Conservation (phyloP, 139 green algal species). For the Eudorina sp. region DNA sequence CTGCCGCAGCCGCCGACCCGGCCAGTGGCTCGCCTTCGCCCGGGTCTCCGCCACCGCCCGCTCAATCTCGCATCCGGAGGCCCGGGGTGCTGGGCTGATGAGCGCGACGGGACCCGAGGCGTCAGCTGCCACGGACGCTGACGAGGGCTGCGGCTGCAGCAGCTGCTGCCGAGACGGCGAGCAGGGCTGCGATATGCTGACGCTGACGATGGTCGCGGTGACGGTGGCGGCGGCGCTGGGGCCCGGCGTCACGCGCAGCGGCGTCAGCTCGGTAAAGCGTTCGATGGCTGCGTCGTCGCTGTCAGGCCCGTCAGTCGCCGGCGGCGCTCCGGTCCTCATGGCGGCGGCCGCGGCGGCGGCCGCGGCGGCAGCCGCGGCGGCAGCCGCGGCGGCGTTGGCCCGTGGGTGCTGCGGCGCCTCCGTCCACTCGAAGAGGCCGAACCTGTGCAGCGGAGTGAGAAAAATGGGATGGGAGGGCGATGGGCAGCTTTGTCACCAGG, state of each 20-base stretch:
- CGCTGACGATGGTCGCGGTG: constrained; percentile 36
- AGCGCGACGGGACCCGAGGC: background rate
- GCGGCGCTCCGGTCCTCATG: background rate
- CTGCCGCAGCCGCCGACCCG: constrained; percentile 25
- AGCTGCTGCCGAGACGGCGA: background rate
- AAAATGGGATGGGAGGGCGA: too few relatives aligned
- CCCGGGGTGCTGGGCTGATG: background rate
- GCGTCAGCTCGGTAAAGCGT: background rate
- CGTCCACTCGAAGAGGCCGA: constrained; percentile 59
- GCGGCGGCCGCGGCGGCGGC: background rate
- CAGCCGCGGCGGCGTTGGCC: background rate
- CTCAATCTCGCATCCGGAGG: background rate
- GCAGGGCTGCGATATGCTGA: background rate
- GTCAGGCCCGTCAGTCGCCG: background rate
- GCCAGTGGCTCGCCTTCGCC: background rate
- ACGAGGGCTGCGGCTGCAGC: background rate
- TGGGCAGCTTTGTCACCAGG: too few relatives aligned
- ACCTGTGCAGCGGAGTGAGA: background rate
- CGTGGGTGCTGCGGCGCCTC: background rate
- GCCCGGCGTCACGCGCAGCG: background rate
- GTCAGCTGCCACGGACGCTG: too few relatives aligned
- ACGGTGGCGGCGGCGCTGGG: constrained; percentile 5
- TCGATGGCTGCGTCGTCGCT: background rate
- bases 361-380: background rate
- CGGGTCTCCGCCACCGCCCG: constrained; percentile 6